Evolutionary conservation across 129 eudicot genomes (phyloP).

Genomic region (Flaveria sonorensis): DNA sequence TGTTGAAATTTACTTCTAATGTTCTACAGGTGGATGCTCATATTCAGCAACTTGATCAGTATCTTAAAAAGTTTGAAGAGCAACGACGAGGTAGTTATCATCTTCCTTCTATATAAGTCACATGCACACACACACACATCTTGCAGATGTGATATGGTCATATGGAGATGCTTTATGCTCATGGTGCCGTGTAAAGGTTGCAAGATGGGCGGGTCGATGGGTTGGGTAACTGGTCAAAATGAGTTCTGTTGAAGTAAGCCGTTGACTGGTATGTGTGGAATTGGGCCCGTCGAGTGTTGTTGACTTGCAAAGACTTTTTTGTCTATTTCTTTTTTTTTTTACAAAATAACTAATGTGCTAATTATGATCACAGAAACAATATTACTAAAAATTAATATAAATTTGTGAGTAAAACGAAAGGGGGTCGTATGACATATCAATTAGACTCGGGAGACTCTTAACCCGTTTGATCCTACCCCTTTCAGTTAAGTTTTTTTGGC

Average conservation of each 20-base stretch:
- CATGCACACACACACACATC: no score
- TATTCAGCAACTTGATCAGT: slow-evolving; percentile 93
- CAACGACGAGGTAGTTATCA: slow-evolving; percentile 67
- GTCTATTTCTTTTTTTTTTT: no score
- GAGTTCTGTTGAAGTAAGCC: not conserved
- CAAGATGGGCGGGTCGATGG: not conserved
- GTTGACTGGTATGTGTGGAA: not conserved
- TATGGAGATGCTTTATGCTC: not conserved
- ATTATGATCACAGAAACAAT: no score
- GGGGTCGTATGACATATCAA: no score
- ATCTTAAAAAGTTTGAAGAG: slow-evolving; percentile 73
- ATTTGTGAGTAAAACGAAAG: no score
- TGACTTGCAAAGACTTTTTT: no score
- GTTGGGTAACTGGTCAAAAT: not conserved
- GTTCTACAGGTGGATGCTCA: slow-evolving; percentile 77
- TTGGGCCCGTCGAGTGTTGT: not conserved
- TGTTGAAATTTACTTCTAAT: not conserved
- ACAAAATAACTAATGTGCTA: no score
- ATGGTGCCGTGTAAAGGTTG: not conserved
- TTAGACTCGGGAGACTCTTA: no score
- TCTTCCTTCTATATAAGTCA: slow-evolving; percentile 3
- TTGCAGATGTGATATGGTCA: slow-evolving; percentile 9
- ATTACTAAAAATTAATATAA: no score
- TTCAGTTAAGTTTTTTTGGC: no score
- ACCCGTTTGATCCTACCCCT: no score